Evolutionary conservation across 169 alveolate genomes (phyloP).

Genomic region (Amoebophrya sp.): DNA sequence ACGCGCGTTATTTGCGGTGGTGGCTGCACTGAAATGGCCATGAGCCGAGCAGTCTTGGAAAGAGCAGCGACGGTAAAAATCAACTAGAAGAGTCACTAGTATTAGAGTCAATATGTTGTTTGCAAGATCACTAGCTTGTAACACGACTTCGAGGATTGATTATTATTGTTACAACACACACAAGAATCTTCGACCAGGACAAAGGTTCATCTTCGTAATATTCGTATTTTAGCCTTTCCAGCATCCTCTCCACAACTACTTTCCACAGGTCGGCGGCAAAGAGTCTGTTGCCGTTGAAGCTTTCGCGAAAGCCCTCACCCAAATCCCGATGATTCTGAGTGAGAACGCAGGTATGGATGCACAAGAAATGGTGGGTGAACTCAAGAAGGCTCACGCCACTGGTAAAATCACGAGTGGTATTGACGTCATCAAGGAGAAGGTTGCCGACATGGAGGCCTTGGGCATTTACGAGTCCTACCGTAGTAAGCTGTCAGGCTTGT

Average conservation of each 20-base stretch:
- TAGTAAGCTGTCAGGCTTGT: constrained; percentile 90
- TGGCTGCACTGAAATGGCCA: constrained; percentile 94
- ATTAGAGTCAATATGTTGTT: too few species aligned
- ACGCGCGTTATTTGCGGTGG: constrained; percentile 94
- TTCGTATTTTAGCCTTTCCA: neutral
- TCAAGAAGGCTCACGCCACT: neutral
- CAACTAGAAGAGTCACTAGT: neutral
- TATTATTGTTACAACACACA: neutral
- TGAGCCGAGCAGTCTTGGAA: constrained; percentile 95
- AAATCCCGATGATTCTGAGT: constrained; percentile 51
- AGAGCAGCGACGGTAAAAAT: constrained; percentile 71
- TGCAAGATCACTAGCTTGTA: neutral
- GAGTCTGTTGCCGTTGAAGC: constrained; percentile 95
- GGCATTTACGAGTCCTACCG: constrained; percentile 94
- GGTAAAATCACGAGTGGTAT: neutral
- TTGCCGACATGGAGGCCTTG: constrained; percentile 86
- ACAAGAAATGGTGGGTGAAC: neutral
- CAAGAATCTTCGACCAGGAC: neutral
- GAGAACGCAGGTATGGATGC: neutral
- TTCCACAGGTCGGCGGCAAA: constrained; percentile 42
- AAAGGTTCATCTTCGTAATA: neutral
- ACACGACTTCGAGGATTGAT: neutral
- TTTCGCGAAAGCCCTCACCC: constrained; percentile 91
- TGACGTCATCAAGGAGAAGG: constrained; percentile 37
- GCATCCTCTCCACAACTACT: neutral